A percentile compares a stretch with the other conserved stretches of the same genome.
These are phyloP conservation scores for Piloderma croceum DNA, from an alignment of 768 basidiomycete species.

Conservation along the genomic window DNA sequence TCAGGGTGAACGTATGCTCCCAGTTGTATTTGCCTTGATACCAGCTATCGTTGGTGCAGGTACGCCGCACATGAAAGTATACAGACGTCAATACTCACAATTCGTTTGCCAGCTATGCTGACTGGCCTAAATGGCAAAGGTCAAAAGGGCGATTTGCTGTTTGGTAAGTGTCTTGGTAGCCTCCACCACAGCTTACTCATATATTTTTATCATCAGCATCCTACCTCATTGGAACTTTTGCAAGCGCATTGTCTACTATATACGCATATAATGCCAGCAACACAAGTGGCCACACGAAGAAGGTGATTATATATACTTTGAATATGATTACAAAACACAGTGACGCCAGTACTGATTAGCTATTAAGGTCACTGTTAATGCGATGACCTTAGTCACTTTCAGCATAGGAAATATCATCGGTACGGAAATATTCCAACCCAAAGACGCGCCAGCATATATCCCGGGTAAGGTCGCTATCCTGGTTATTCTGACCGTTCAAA, in stretches of 20 bases:
- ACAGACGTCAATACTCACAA: background rate
- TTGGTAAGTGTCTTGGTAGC: slow-evolving; percentile 33
- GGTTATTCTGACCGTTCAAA: slow-evolving; percentile 48
- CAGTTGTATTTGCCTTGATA: slow-evolving; percentile 51
- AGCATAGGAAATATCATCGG: slow-evolving; percentile 58
- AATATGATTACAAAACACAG: slow-evolving; percentile 57
- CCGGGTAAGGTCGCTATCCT: slow-evolving; percentile 65
- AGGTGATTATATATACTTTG: slow-evolving; percentile 56
- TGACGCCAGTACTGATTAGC: slow-evolving; percentile 59
- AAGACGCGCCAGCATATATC: slow-evolving; percentile 57
- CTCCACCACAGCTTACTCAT: background rate
- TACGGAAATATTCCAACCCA: slow-evolving; percentile 56
- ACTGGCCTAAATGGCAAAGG: slow-evolving; percentile 47
- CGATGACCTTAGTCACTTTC: slow-evolving; percentile 52
- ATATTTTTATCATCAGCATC: slow-evolving; percentile 31
- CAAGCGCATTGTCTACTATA: slow-evolving; percentile 51
- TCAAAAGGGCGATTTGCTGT: slow-evolving; percentile 48
- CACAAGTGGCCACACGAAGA: slow-evolving; percentile 62
- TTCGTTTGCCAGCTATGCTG: slow-evolving; percentile 34
- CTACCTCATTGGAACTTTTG: slow-evolving; percentile 51
- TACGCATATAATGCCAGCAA: slow-evolving; percentile 65
- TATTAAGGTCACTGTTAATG: slow-evolving; percentile 49
- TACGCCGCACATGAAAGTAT: slow-evolving; percentile 15
- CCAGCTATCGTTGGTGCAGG: slow-evolving; percentile 56
- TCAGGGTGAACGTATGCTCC: slow-evolving; percentile 55